Conservation (phyloP, 495 filamentous ascomycete genomes). For the Talaromyces liani region DNA sequence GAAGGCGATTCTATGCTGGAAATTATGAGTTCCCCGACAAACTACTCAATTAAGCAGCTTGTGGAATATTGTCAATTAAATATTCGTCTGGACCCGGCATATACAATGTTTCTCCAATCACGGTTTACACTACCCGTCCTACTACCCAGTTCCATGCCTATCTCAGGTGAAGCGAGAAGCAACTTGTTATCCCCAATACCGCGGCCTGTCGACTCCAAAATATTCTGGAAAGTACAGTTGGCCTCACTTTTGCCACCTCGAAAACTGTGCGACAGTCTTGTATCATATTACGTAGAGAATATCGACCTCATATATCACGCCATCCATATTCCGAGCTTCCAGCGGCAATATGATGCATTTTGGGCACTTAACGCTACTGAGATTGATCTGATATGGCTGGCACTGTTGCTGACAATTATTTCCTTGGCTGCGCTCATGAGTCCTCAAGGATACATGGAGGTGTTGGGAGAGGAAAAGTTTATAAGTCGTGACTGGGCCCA, state of each 20-base stretch:
- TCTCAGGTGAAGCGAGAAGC: background rate
- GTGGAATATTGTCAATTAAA: background rate
- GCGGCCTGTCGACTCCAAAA: constrained; percentile 2
- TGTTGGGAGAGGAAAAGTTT: constrained; percentile 1
- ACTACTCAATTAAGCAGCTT: background rate
- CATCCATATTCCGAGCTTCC: constrained; percentile 9
- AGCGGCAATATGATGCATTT: constrained; percentile 4
- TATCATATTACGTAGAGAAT: constrained; percentile 9
- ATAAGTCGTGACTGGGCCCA: constrained; percentile 3
- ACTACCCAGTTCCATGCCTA: background rate
- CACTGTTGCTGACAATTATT: constrained; percentile 8
- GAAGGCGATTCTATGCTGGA: background rate
- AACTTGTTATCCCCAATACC: background rate
- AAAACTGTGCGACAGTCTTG: constrained; percentile 4
- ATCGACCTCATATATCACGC: constrained; percentile 10
- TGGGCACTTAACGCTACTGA: constrained; percentile 1
- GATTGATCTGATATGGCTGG: constrained; percentile 10
- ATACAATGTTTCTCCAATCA: constrained; percentile 6
- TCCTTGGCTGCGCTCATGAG: constrained; percentile 8
- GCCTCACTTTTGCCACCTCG: constrained; percentile 6
- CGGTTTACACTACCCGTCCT: background rate
- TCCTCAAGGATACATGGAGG: background rate
- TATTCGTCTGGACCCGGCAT: background rate
- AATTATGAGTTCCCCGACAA: background rate
- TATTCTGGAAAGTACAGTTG: constrained; percentile 10